Evolutionary conservation across 2,329 filamentous ascomycete species (phyloP).

Genomic region (Plectosphaerella cucumerina): DNA sequence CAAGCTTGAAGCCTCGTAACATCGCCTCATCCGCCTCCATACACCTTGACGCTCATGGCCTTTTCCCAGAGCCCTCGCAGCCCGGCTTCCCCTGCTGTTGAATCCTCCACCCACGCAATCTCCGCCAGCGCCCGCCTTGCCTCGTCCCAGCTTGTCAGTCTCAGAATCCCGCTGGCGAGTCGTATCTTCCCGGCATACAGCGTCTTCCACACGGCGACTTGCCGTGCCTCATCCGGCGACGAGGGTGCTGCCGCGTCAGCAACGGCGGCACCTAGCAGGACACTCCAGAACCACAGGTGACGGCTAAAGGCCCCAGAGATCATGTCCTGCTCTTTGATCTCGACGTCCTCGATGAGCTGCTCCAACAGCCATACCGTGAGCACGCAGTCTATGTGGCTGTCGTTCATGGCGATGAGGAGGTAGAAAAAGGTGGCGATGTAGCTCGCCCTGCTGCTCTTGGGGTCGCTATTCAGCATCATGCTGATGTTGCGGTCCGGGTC

Average conservation of each 20-base stretch:
- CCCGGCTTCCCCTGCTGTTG: constrained; percentile 29
- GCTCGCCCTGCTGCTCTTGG: constrained; percentile 35
- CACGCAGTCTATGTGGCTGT: constrained; percentile 35
- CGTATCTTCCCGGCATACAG: constrained; percentile 36
- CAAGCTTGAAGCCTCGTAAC: constrained; percentile 11
- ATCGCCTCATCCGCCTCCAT: constrained; percentile 1
- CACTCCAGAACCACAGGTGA: constrained; percentile 41
- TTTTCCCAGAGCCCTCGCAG: constrained; percentile 36
- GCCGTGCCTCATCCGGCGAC: constrained; percentile 28
- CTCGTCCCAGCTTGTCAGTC: constrained; percentile 32
- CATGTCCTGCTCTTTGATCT: constrained; percentile 33
- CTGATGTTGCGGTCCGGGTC: constrained; percentile 26
- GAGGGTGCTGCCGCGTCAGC: constrained; percentile 30
- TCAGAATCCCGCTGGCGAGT: constrained; percentile 31
- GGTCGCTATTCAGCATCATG: constrained; percentile 27
- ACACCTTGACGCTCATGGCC: constrained; percentile 21
- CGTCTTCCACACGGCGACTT: constrained; percentile 31
- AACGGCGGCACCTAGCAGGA: constrained; percentile 39
- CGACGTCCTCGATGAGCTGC: constrained; percentile 39
- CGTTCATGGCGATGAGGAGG: constrained; percentile 38
- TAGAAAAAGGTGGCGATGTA: constrained; percentile 45
- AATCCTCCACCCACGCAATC: constrained; percentile 34
- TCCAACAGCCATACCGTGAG: constrained; percentile 41
- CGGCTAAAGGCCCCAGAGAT: constrained; percentile 35
- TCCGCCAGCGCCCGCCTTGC: constrained; percentile 30